phyloP scores from a whole-genome alignment of 805 yeast species.

The Wickerhamiella spandovensis region DNA sequence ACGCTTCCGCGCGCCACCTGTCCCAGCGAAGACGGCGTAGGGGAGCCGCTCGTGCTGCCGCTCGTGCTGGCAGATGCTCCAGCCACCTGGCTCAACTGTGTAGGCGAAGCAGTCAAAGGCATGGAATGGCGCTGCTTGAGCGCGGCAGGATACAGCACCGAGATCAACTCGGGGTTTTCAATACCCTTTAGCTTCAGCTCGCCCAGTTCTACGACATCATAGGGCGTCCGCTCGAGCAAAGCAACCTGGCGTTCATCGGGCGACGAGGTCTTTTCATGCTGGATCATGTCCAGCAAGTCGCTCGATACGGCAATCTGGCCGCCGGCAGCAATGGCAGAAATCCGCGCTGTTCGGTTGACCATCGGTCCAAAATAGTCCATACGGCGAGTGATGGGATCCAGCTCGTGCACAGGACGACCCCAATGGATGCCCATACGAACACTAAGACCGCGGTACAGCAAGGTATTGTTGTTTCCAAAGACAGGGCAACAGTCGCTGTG shows the following conservation, averaged over 20 bases:
- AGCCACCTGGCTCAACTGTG: not conserved
- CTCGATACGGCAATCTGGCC: slow-evolving; percentile 88
- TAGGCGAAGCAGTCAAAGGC: not conserved
- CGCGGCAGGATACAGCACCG: slow-evolving; percentile 59
- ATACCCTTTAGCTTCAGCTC: slow-evolving; percentile 85
- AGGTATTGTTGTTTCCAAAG: slow-evolving; percentile 39
- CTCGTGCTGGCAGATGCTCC: not conserved
- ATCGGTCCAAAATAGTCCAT: slow-evolving; percentile 99
- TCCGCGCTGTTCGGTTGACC: slow-evolving; percentile 91
- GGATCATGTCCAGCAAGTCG: slow-evolving; percentile 66
- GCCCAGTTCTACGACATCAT: slow-evolving; percentile 56
- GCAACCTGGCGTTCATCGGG: slow-evolving; percentile 28
- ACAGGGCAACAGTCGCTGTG: slow-evolving; percentile 76
- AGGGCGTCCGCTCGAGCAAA: slow-evolving; percentile 50
- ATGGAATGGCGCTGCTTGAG: slow-evolving; percentile 40
- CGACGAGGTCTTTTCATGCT: slow-evolving; percentile 30
- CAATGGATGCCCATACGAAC: slow-evolving; percentile 98
- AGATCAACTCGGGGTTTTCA: slow-evolving; percentile 81
- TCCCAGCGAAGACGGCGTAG: not conserved
- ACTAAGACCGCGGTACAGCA: slow-evolving; percentile 74
- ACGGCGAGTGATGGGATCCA: slow-evolving; percentile 86
- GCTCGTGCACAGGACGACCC: slow-evolving; percentile 95
- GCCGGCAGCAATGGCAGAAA: slow-evolving; percentile 91
- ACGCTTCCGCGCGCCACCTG: not conserved
- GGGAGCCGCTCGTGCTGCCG: not conserved